Percentiles rank a stretch among this genome's conserved stretches.
phyloP scores from a whole-genome alignment of 306 rosid genomes.

The Cyclanthera cordifolia region DNA sequence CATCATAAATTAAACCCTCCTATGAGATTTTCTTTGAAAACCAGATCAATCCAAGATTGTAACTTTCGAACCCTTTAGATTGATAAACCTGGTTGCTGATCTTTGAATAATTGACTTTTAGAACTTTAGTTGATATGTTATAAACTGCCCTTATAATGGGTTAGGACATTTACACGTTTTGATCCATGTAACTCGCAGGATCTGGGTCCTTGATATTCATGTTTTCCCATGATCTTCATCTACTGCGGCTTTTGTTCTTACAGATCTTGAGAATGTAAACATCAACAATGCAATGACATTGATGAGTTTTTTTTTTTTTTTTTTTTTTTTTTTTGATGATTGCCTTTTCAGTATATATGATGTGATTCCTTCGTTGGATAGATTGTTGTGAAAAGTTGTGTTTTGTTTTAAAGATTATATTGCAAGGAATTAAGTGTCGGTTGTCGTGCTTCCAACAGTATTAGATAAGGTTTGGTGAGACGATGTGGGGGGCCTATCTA shows the following conservation, averaged over 20 bases:
- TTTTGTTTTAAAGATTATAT: background rate
- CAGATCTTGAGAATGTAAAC: constrained; percentile 9
- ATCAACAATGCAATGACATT: background rate
- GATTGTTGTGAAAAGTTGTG: background rate
- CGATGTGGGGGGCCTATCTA: background rate
- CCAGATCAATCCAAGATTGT: too few species aligned
- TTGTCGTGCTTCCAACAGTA: background rate
- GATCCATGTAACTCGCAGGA: background rate
- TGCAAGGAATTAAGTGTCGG: background rate
- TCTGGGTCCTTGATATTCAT: background rate
- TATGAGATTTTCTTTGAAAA: too few species aligned
- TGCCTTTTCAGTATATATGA: background rate
- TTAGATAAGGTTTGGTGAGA: background rate
- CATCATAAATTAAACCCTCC: too few species aligned
- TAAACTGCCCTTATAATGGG: too few species aligned
- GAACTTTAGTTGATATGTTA: background rate
- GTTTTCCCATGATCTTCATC: background rate
- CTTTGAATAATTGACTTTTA: constrained; percentile 1
- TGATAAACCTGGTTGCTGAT: background rate
- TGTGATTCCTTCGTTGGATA: background rate
- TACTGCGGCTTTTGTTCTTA: constrained; percentile 5
- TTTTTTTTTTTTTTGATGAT: background rate
- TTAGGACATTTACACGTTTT: too few species aligned
- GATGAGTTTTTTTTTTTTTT: constrained; percentile 13
- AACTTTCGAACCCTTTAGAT: background rate